Evolutionary conservation across 2,329 filamentous ascomycete genomes (phyloP), one percentile per base, ranked within the genome.

Genomic region (Xylariomycetidae sp.): DNA sequence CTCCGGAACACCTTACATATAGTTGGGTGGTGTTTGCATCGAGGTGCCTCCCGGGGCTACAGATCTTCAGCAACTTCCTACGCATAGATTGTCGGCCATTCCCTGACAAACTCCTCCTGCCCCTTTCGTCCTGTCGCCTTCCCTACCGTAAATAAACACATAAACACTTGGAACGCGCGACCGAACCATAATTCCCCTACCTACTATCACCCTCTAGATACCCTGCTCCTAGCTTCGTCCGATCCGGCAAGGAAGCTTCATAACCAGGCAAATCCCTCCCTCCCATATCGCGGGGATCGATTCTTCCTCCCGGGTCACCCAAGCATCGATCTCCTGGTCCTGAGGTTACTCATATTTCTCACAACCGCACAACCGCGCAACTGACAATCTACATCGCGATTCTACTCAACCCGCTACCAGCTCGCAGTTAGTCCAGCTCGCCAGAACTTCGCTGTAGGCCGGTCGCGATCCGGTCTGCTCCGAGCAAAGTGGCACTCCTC

Each of bases 401-500:
- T 30, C 27, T 34, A 27, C 29, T 34, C 32, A 37, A 19, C 16
- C 32, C 38, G 18, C 37, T 32, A 30, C 31, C 38, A 31, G 22
- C 34, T 30, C 35, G 22, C 28, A 37, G 32, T 28, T 27, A 34
- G 15, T 30, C 34, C 35, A 30, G 35, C 34, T 31, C 40, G 36
- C 31, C 30, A 45, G 26, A 31, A 30, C n/a, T n/a, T n/a, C n/a
- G n/a, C 23, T 31, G 35, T 38, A 36, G 45, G 45, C 49, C 42
- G 48, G 49, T 57, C 55, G 50, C 48, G 48, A 48, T 52, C 49
- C 53, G 56, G 55, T 50, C 51, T 47, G 42, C 38, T 44, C 45
- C 45, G 48, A 64, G 58, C 72, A 84, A 82, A 60, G 74, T 82
- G 78, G 78, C 76, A 67, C 66, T 69, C 52, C 51, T 71, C 52